Base-by-base conservation (phyloP, 2,329 filamentous ascomycete genomes). In the Sporothrix variecibatus region DNA sequence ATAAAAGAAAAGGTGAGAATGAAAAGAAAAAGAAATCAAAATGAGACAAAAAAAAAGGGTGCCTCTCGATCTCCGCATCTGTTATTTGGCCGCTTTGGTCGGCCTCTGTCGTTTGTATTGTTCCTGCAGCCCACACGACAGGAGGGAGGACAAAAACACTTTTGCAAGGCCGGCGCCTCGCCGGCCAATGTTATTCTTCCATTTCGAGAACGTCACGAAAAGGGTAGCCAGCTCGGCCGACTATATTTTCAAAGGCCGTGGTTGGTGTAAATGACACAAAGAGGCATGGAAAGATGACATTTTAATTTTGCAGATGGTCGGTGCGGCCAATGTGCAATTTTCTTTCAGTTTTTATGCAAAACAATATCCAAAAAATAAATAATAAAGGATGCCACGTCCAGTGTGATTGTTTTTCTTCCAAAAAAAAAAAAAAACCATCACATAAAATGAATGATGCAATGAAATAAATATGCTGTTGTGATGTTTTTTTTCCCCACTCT, bases 91-190 rank as follows among this genome's bases (percentile, higher is more conserved):
- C 62, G 40, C 60, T 46, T 67, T 28, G 6, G 34, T 3, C 43
- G 62, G 62, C 62, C 62, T 67, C 38, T 15, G 23, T 15, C 40
- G 20, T 64, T 40, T 26, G 31, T 67, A 43, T 43, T 28, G 38
- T 46, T 67, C 62, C 62, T 67, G 34, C 62, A 67, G 62, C 62
- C 62, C 62, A 67, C 62, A 67, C n/a, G 40, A 28, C n/a, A 12
- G 38, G 23, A 56, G 40, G n/a, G 23, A 28, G 26, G 15, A 26
- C 20, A 43, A 67, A 43, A 65, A 65, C 38, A 65, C 28, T 46
- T 9, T 28, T 31, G 15, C n/a, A 46, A 23, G 58, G 60, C 40
- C 62, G 62, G 62, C 40, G 62, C 62, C 38, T 67, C 62, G 62
- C 38, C 40, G 40, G 40, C 62, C 62, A 67, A 28, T 46, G 62